Percentiles rank a stretch among this genome's conserved stretches.
phyloP scores from a whole-genome alignment of 345 rosid genomes.

The Sisymbrium altissimum region DNA sequence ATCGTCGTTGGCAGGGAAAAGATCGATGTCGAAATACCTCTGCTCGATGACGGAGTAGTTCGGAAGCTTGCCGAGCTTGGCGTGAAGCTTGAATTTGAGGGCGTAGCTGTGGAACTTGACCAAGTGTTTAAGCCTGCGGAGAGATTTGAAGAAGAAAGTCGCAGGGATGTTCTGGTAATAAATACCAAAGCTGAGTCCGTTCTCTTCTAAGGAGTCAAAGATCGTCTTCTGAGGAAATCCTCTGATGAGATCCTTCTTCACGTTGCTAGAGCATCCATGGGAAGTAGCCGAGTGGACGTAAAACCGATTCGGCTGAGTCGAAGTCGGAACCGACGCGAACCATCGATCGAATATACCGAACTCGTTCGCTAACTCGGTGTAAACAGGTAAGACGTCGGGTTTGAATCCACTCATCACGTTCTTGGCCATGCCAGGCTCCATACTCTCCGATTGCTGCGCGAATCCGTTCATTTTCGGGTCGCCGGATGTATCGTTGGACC shows the following conservation, averaged over 20 bases:
- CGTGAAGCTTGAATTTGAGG: slow-evolving; percentile 64
- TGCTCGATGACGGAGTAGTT: slow-evolving; percentile 90
- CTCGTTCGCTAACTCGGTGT: slow-evolving; percentile 77
- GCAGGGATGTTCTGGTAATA: slow-evolving; percentile 98
- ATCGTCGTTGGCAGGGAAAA: slow-evolving; percentile 84
- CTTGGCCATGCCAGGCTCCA: slow-evolving; percentile 56
- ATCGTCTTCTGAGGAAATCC: slow-evolving; percentile 95
- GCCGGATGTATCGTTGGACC: slow-evolving; percentile 50
- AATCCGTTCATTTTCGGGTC: slow-evolving; percentile 87
- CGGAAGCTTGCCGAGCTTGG: slow-evolving; percentile 67
- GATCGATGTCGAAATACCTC: slow-evolving; percentile 64
- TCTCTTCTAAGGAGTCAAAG: slow-evolving; percentile 88
- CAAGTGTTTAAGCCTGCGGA: slow-evolving; percentile 67
- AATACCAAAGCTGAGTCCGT: slow-evolving; percentile 74
- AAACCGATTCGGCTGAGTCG: slow-evolving; percentile 98
- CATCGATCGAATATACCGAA: slow-evolving; percentile 91
- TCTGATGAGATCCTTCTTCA: slow-evolving; percentile 69
- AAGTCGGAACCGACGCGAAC: slow-evolving; percentile 98
- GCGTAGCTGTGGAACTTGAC: slow-evolving; percentile 65
- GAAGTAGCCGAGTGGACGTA: slow-evolving; percentile 98
- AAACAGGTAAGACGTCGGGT: slow-evolving; percentile 63
- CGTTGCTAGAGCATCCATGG: slow-evolving; percentile 86
- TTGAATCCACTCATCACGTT: slow-evolving; percentile 90
- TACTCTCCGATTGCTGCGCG: slow-evolving; percentile 75
- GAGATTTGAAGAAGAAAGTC: slow-evolving; percentile 67